Base-by-base conservation (phyloP, 1,284 basidiomycete species). In the Coniferiporia sulphurascens region DNA sequence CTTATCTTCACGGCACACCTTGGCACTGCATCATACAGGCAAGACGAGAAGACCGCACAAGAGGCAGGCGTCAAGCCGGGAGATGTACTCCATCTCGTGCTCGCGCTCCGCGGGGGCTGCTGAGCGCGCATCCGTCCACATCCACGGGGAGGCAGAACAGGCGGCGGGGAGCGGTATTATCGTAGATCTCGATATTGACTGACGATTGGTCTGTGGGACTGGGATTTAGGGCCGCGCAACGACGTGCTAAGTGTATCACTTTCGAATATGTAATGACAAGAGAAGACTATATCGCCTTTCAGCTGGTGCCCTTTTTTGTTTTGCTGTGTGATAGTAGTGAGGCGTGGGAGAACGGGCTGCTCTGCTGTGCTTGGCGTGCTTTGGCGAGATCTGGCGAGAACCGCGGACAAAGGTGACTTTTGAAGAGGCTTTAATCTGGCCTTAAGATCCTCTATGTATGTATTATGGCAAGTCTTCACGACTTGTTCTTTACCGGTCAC, bases 1-100 rank as follows among this genome's bases (percentile, higher is more conserved):
- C 9, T 41, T 15, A 15, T 15, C 38, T 41, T 41, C 27, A 5
- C 27, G 27, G 27, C 27, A 48, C 19, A 12, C 9, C 10, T 10
- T 9, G 10, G 19, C 12, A 9, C 12, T 9, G 3, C 9, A 48
- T 48, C n/a, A 5, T n/a, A 1, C 62, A 82, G 80, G 79, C 70
- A 41, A 48, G 95, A 98, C 72, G 94, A 96, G 38, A 95, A 95
- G 83, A 86, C 85, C 8, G 90, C 91, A 22, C 82, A 82, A 66
- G 91, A 94, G 19, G 86, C 86, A 73, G 91, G 90, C 70, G 89
- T 97, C 70, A 73, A 78, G 17, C 85, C 91, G 7, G 93, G 94
- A 57, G 83, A 89, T 38, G 90, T 93, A 34, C 85, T 98, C 64
- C 95, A 98, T 78, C 79, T 97, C 49, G 95, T 97, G 58, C 85